A percentile compares a stretch with the other conserved stretches of the same genome.
Conservation (phyloP, 768 basidiomycete genomes). For the Gautieria morchelliformis region DNA sequence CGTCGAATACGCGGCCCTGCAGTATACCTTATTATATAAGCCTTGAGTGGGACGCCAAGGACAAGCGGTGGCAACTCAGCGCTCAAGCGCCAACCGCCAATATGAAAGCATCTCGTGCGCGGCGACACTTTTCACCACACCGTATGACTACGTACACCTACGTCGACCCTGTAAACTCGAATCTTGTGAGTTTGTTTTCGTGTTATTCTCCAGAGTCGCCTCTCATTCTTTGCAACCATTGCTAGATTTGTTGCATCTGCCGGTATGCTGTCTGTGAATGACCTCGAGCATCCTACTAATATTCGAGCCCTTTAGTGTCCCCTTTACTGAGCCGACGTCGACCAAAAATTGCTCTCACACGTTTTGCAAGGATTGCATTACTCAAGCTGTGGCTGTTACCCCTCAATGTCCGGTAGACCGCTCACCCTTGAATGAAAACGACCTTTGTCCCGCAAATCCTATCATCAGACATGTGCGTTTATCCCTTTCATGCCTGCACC, state of each 20-base stretch:
- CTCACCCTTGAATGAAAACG: conserved; percentile 46
- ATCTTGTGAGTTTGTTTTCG: conserved; percentile 39
- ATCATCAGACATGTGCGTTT: conserved; percentile 62
- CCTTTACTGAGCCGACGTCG: conserved; percentile 69
- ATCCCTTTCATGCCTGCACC: conserved; percentile 5
- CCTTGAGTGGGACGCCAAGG: too few species aligned
- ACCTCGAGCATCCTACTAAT: conserved; percentile 8
- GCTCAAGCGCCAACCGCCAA: too few species aligned
- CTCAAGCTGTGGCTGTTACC: conserved; percentile 55
- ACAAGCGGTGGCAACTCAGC: too few species aligned
- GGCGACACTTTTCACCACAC: too few species aligned
- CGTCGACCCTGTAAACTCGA: conserved; percentile 51
- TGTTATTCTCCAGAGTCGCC: neutral
- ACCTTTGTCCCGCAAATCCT: conserved; percentile 58
- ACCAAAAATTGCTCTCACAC: conserved; percentile 74
- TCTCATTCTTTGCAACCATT: neutral
- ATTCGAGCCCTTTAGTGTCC: conserved; percentile 32
- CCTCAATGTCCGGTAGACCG: conserved; percentile 81
- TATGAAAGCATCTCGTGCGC: too few species aligned
- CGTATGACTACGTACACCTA: conserved; percentile 40
- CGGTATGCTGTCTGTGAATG: conserved; percentile 29
- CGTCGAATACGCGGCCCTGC: too few species aligned
- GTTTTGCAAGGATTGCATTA: conserved; percentile 77
- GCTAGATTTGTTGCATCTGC: conserved; percentile 71
- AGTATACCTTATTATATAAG: too few species aligned